Evolutionary conservation across 805 yeast species (phyloP), one percentile per base, ranked within the genome.

Genomic region (Candida insectalens): DNA sequence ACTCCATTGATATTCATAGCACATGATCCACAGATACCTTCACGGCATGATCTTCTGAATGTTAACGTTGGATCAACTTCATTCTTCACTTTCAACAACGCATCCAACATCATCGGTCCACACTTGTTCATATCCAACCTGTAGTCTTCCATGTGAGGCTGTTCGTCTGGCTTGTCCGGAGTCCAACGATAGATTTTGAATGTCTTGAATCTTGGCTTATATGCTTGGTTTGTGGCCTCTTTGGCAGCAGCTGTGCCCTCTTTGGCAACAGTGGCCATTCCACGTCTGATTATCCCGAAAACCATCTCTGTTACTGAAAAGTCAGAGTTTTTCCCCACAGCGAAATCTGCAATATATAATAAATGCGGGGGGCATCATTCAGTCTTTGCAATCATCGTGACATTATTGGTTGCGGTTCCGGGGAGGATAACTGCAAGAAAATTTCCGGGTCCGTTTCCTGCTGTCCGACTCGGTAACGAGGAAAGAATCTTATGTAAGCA

Each of bases 1-100:
- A 82, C 73, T 48, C 98, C 98, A 45, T 94, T 95, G 60, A 92
- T 92, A 71, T 92, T 92, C 98, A 92, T 92, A 47, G 98, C 98
- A 69, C 98, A 92, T 5, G 97, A 89, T 36, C 98, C 98, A 69
- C 98, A 92, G 47, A 92, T 92, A 52, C 98, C 98, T 67, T 92
- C 98, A 69, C 98, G 85, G 68, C 98, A 92, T 29, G 96, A 87
- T 65, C 98, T 80, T 69, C 98, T 80, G 65, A 92, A 83, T 4
- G 98, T 92, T 57, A 92, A 74, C 21, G 96, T 83, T 30, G 96
- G 62, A 60, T 92, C 98, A 63, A 85, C 94, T 65, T 92, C 98
- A 61, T 89, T 87, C 64, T 92, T 92, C 63, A 92, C 87, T 65
- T 88, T 88, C 46, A 92, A 62, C 39, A 92, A 63, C 19, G 97